These are phyloP conservation scores for Penicillium salamii DNA, from an alignment of 495 filamentous ascomycete genomes.

Conservation along the genomic window DNA sequence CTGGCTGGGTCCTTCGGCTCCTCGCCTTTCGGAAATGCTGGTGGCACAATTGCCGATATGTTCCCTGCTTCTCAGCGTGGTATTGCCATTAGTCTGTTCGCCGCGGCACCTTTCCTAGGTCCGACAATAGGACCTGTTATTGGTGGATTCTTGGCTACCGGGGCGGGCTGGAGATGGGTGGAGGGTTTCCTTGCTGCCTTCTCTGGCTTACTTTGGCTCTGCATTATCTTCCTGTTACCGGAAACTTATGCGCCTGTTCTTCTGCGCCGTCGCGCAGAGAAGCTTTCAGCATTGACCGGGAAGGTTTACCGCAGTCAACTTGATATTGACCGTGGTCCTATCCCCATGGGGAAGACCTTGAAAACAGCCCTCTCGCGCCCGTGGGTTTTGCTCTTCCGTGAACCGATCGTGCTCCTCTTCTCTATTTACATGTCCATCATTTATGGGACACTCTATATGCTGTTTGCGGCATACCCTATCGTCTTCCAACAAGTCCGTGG, in stretches of 20 bases:
- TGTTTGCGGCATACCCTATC: conserved; percentile 81
- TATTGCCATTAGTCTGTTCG: conserved; percentile 61
- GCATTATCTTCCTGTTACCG: conserved; percentile 49
- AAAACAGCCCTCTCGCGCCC: conserved; percentile 46
- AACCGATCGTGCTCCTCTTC: conserved; percentile 63
- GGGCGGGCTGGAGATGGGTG: conserved; percentile 64
- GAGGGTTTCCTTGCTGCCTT: conserved; percentile 55
- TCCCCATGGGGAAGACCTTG: conserved; percentile 35
- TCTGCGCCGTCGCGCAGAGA: conserved; percentile 50
- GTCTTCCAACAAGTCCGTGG: conserved; percentile 70
- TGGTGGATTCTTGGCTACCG: conserved; percentile 59
- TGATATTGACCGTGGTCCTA: conserved; percentile 43
- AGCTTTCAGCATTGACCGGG: conserved; percentile 51
- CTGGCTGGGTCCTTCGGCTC: conserved; percentile 77
- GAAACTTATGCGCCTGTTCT: conserved; percentile 63
- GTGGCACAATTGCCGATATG: conserved; percentile 75
- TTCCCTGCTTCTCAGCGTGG: conserved; percentile 63
- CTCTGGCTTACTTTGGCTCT: conserved; percentile 55
- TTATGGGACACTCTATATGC: conserved; percentile 76
- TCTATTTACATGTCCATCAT: conserved; percentile 72
- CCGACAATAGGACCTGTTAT: conserved; percentile 60
- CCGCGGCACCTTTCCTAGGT: conserved; percentile 66
- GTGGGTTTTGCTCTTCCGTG: conserved; percentile 47
- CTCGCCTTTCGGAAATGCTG: conserved; percentile 68
- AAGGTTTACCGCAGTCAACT: conserved; percentile 53